Evolutionary conservation across 2,329 filamentous ascomycete species (phyloP).

Genomic region (Lojkania enalia): DNA sequence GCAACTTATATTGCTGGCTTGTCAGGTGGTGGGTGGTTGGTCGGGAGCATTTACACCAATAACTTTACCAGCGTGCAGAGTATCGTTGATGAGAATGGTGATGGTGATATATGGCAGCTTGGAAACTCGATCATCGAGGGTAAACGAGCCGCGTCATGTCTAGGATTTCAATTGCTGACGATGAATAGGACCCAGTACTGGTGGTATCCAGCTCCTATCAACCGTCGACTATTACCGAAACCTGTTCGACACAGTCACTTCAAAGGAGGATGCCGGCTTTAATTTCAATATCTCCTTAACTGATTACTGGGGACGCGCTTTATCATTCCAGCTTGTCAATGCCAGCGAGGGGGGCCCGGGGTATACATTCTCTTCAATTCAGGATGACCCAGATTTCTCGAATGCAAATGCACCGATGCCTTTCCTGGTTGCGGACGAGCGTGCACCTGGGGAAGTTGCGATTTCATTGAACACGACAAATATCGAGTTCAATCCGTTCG

Average conservation of each 20-base stretch:
- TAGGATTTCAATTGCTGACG: slow-evolving; percentile 9
- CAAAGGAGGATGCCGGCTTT: slow-evolving; percentile 67
- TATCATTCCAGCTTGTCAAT: slow-evolving; percentile 86
- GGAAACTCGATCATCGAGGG: slow-evolving; percentile 63
- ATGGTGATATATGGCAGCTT: slow-evolving; percentile 64
- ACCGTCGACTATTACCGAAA: slow-evolving; percentile 66
- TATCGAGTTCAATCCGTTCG: slow-evolving; percentile 78
- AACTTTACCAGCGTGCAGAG: slow-evolving; percentile 73
- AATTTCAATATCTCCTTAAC: slow-evolving; percentile 70
- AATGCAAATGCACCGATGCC: slow-evolving; percentile 70
- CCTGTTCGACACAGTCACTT: slow-evolving; percentile 60
- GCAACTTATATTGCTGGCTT: slow-evolving; percentile 80
- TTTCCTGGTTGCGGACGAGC: slow-evolving; percentile 70
- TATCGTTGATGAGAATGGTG: slow-evolving; percentile 53
- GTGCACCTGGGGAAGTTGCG: slow-evolving; percentile 63
- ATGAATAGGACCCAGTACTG: slow-evolving; percentile 50
- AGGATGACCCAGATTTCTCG: slow-evolving; percentile 63
- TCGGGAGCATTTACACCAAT: slow-evolving; percentile 76
- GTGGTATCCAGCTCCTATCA: slow-evolving; percentile 57
- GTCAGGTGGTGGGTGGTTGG: slow-evolving; percentile 81
- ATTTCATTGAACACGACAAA: slow-evolving; percentile 74
- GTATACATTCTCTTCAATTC: slow-evolving; percentile 83
- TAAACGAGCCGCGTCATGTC: slow-evolving; percentile 3
- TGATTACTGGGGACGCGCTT: slow-evolving; percentile 83
- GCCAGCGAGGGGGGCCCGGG: slow-evolving; percentile 69